Evolutionary conservation across 179 eudicot genomes (phyloP).

Genomic region (Carnegiea gigantea): DNA sequence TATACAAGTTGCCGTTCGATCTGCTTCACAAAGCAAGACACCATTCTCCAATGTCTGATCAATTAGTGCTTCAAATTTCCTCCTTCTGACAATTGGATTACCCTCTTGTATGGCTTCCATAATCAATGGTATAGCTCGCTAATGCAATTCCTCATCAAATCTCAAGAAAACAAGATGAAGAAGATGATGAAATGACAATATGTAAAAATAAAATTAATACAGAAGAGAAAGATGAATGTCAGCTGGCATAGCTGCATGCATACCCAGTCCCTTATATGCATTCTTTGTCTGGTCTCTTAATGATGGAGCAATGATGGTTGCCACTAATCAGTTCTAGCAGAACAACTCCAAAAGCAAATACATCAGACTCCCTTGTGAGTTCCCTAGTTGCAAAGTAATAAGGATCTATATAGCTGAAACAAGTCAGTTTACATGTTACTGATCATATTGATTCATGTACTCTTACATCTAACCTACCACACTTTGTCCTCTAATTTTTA

Average conservation of each 20-base stretch:
- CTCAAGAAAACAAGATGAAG: background rate
- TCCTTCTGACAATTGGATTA: background rate
- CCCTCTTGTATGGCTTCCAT: background rate
- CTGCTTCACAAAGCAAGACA: background rate
- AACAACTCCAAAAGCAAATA: too few relatives aligned
- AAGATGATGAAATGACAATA: background rate
- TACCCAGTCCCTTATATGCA: background rate
- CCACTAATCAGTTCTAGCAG: too few relatives aligned
- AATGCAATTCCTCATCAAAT: background rate
- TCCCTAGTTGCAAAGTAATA: too few relatives aligned
- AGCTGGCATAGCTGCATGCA: too few relatives aligned
- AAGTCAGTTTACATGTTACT: too few relatives aligned
- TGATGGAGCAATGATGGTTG: background rate
- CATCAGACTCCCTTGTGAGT: too few relatives aligned
- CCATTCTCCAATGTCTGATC: background rate
- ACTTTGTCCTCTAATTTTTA: too few relatives aligned
- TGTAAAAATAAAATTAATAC: too few relatives aligned
- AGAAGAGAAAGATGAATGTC: too few relatives aligned
- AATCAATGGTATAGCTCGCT: background rate
- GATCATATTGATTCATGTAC: too few relatives aligned
- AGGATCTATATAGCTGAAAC: too few relatives aligned
- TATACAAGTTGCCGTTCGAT: background rate
- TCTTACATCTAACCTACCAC: too few relatives aligned
- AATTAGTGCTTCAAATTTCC: background rate
- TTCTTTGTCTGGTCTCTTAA: background rate